phyloP scores from a whole-genome alignment of 257 asterid species.

The Ophiorrhiza pumila region DNA sequence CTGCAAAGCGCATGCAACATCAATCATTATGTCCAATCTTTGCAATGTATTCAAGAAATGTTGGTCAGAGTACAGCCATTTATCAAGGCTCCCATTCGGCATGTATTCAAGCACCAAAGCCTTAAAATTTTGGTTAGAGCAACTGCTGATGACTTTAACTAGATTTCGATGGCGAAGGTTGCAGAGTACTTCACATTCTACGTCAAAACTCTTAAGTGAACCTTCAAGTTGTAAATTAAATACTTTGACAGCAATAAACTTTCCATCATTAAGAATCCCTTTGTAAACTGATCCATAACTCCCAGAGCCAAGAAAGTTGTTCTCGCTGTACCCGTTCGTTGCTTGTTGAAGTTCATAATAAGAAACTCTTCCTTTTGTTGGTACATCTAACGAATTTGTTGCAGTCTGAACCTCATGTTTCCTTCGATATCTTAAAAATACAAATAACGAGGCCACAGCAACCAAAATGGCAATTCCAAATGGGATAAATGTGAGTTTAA shows the following conservation, averaged over 20 bases:
- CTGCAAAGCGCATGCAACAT: slow-evolving; percentile 11
- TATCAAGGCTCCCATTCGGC: slow-evolving; percentile 17
- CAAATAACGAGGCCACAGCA: background rate
- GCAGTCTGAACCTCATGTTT: background rate
- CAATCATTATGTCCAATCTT: slow-evolving; percentile 3
- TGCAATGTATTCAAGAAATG: background rate
- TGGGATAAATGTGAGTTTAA: background rate
- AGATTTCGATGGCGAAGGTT: slow-evolving; percentile 21
- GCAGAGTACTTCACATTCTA: slow-evolving; percentile 8
- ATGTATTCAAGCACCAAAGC: slow-evolving; percentile 8
- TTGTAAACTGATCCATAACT: slow-evolving; percentile 13
- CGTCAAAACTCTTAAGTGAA: slow-evolving; percentile 7
- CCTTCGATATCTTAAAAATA: background rate
- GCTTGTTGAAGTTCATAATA: slow-evolving; percentile 11
- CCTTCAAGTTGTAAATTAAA: slow-evolving; percentile 14
- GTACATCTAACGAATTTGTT: background rate
- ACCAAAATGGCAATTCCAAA: background rate
- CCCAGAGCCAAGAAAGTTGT: slow-evolving; percentile 16
- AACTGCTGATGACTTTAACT: slow-evolving; percentile 15
- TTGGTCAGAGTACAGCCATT: slow-evolving; percentile 1
- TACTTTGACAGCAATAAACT: slow-evolving; percentile 10
- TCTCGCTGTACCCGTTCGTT: background rate
- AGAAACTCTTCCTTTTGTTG: background rate
- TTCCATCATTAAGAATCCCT: slow-evolving; percentile 10
- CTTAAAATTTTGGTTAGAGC: slow-evolving; percentile 3